Evolutionary conservation across 306 rosid genomes (phyloP), one percentile per base, ranked within the genome.

Genomic region (Comarum palustre): DNA sequence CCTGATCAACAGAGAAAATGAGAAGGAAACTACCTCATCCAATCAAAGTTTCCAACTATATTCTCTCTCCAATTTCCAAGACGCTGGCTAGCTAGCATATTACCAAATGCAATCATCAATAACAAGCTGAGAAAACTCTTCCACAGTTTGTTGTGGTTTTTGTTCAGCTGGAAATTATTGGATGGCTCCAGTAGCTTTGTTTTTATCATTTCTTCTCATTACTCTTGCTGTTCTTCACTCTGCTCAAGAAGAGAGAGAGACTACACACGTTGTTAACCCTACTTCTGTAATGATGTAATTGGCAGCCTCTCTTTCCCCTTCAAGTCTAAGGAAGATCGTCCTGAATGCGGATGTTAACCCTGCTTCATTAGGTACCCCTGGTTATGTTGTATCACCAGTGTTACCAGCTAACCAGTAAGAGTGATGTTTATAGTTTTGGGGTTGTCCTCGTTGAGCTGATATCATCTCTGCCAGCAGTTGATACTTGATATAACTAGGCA

Each of bases 371-470:
- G 97, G 97, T 15, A 88, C 88, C 8, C 96, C 90, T 1, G 94
- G 97, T 1, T 90, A 90, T 50, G 83, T 90, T 22, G 69, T 86
- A 90, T 69, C 85, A 85, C 75, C 88, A 86, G 41, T 80, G 84
- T 71, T 86, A 85, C 70, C 85, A 84, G 78, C 90, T 92, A 46
- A 85, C 96, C 0, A 69, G 78, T 2, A 90, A 92, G 89, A 92
- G 96, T 45, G 94, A 92, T 66, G 96, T 90, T 15, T 86, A 88
- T 64, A 90, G 92, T 65, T 92, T 92, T 13, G 92, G 97, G 1
- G 96, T 90, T 62, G 90, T 86, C 48, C 89, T 92, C 0, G 45
- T 87, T 2, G 96, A 92, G 83, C 83, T 92, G 2, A 83, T 89
- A 59, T 87, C 97, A 15, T 89, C 96, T 17, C 50, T 77, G 83